Evolutionary conservation across 345 rosid species (phyloP), one percentile per base, ranked within the genome.

Genomic region (Euphorbia lathyris): DNA sequence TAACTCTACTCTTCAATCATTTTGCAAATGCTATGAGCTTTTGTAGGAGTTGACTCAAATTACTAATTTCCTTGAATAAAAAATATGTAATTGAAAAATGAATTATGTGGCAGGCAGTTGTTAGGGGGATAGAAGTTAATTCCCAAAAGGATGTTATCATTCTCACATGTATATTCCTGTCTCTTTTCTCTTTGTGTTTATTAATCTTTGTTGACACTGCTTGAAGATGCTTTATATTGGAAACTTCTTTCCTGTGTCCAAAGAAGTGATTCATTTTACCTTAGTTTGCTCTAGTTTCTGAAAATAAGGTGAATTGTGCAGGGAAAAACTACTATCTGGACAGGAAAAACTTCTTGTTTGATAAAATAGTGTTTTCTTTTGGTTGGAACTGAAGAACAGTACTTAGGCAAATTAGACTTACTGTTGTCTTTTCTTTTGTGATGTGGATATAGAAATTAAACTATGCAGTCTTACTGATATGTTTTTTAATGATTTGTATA

Each of bases 301-400:
- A 32, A 52, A 19, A 48, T 22, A 48, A 50, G 5, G 45, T 66
- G 56, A 53, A n/a, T 53, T 53, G 20, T 67, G 32, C 70, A 2
- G 40, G 1, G 4, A 52, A 32, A 66, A 34, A 20, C n/a, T 52
- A 1, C 32, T 29, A 65, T 11, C 61, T 52, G 70, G 7, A 32
- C 42, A n/a, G 30, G 7, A 12, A 22, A n/a, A 52, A 38, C 25
- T 47, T 32, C 12, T 40, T 34, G 0, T 51, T 50, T 42, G 14
- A 43, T 34, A 7, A 58, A 66, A 63, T 67, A 65, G 34, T 66
- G 61, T 80, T 73, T 25, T 34, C 65, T 19, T 69, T 56, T 52
- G 30, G 38, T 61, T 59, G 58, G 9, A 67, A 52, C 45, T 67
- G 27, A 30, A 67, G 2, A 38, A 55, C 19, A 12, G 9, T 68